phyloP scores from a whole-genome alignment of 768 basidiomycete genomes.

The Saitozyma podzolica region DNA sequence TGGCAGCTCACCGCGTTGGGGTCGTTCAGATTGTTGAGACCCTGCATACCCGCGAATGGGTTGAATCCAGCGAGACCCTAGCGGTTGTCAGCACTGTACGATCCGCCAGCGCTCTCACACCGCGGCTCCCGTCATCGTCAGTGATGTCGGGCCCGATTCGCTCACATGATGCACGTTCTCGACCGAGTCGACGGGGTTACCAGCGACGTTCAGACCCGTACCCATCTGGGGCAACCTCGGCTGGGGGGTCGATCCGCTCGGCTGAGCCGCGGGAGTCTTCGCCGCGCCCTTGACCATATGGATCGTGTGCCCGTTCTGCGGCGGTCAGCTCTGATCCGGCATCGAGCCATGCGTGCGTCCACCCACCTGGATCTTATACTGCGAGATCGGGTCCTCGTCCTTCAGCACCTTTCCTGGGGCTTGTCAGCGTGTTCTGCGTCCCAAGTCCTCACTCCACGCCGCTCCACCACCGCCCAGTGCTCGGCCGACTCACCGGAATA shows the following conservation, averaged over 20 bases:
- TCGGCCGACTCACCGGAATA: constrained; percentile 66
- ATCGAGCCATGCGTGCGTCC: not conserved
- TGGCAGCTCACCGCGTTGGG: constrained; percentile 77
- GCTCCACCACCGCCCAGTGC: not conserved
- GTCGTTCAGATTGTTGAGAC: constrained; percentile 77
- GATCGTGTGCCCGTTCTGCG: constrained; percentile 67
- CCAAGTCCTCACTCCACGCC: not conserved
- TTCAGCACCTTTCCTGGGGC: constrained; percentile 53
- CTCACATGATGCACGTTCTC: constrained; percentile 47
- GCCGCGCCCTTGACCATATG: constrained; percentile 90
- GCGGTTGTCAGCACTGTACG: not conserved
- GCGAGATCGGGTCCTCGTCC: constrained; percentile 70
- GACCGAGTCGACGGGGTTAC: constrained; percentile 61
- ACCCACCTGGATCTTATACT: constrained; percentile 82
- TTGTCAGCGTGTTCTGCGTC: not conserved
- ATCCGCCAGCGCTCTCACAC: not conserved
- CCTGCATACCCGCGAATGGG: constrained; percentile 81
- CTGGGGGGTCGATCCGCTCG: constrained; percentile 51
- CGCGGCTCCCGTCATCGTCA: not conserved
- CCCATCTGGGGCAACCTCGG: constrained; percentile 72
- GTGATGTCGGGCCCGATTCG: not conserved
- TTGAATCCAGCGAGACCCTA: constrained; percentile 61
- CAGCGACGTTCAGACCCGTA: constrained; percentile 76
- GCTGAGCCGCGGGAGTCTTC: constrained; percentile 57
- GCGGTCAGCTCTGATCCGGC: not conserved